phyloP scores from a whole-genome alignment of 257 asterid genomes.

The Solanum bulbocastanum region DNA sequence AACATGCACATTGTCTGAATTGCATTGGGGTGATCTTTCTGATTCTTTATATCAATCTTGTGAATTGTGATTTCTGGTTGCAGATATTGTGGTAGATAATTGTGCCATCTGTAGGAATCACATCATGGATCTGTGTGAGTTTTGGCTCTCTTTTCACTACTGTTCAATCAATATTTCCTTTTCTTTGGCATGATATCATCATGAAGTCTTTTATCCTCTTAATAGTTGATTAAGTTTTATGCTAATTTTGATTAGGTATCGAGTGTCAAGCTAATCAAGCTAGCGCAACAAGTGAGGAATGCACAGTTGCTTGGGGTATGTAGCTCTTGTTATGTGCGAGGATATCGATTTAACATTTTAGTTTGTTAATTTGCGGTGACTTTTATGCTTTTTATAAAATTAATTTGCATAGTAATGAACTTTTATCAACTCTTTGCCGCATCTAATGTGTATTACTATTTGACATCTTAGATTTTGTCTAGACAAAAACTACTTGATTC shows the following conservation, averaged over 20 bases:
- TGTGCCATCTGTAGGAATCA: conserved; percentile 97
- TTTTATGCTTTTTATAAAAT: background rate
- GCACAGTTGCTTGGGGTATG: conserved; percentile 99
- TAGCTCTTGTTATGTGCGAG: background rate
- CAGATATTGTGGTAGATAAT: conserved; percentile 93
- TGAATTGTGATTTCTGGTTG: background rate
- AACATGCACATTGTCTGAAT: background rate
- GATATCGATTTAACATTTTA: background rate
- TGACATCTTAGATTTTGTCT: background rate
- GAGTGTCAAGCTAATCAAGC: conserved; percentile 99
- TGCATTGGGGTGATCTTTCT: background rate
- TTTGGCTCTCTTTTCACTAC: background rate
- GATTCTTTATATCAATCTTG: background rate
- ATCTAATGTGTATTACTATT: background rate
- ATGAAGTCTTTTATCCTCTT: background rate
- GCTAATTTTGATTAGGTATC: conserved; percentile 40
- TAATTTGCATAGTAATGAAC: background rate
- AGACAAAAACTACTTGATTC: background rate
- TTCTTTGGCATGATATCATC: background rate
- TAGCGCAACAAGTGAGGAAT: conserved; percentile 96
- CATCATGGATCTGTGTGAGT: conserved; percentile 96
- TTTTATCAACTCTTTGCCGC: background rate
- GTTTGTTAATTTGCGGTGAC: background rate
- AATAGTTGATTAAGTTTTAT: background rate
- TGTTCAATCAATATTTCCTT: background rate